Conservation (phyloP, 768 basidiomycete genomes). For the Russula abietina region DNA sequence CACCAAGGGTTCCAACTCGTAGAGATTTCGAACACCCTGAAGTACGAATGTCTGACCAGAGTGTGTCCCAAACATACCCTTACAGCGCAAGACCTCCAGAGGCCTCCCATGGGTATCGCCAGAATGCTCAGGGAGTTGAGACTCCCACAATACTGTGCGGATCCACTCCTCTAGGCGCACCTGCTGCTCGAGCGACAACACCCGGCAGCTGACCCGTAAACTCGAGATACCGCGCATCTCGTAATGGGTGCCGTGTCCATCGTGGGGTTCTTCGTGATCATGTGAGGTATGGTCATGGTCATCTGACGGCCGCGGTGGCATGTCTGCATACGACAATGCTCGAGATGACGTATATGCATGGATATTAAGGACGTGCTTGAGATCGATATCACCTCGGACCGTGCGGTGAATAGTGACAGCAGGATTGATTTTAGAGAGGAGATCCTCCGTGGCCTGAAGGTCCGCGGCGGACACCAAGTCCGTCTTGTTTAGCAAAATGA, state of each 20-base stretch:
- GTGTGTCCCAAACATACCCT: slow-evolving; percentile 64
- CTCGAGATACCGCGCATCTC: slow-evolving; percentile 79
- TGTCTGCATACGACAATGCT: slow-evolving; percentile 31
- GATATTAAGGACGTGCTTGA: slow-evolving; percentile 72
- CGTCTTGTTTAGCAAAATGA: slow-evolving; percentile 86
- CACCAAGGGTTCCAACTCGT: slow-evolving; percentile 53
- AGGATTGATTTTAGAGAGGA: slow-evolving; percentile 75
- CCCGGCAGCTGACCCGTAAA: slow-evolving; percentile 63
- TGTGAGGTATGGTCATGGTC: slow-evolving; percentile 35
- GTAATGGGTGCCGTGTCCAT: slow-evolving; percentile 45
- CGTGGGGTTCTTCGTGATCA: slow-evolving; percentile 16
- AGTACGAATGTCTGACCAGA: slow-evolving; percentile 62
- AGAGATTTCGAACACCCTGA: slow-evolving; percentile 89
- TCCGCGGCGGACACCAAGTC: slow-evolving; percentile 57
- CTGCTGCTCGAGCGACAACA: slow-evolving; percentile 44
- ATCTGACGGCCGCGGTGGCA: slow-evolving; percentile 13
- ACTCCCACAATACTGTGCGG: slow-evolving; percentile 77
- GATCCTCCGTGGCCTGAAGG: slow-evolving; percentile 45
- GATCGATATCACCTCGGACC: slow-evolving; percentile 62
- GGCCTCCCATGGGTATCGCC: slow-evolving; percentile 7
- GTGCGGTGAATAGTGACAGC: slow-evolving; percentile 71
- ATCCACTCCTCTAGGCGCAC: slow-evolving; percentile 72
- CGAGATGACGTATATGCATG: slow-evolving; percentile 64
- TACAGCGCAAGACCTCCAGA: slow-evolving; percentile 75
- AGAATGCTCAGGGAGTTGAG: slow-evolving; percentile 38